These are phyloP conservation scores for Candida buenavistaensis DNA, from an alignment of 1,139 yeast species.

Conservation along the genomic window DNA sequence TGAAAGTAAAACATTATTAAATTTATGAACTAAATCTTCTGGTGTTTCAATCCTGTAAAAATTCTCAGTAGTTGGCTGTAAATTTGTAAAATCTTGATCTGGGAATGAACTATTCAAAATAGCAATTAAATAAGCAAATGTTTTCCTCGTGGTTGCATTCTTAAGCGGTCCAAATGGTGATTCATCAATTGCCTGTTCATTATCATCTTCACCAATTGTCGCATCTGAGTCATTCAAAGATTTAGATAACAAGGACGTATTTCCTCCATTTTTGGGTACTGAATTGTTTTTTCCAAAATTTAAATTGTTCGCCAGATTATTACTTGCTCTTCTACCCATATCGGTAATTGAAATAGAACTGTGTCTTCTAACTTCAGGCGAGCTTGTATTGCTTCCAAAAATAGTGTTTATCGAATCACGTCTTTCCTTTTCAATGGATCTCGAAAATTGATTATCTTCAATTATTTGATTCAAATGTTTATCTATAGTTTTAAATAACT, in stretches of 20 bases:
- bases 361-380: slow-evolving; percentile 26
- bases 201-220: slow-evolving; percentile 19
- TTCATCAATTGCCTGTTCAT: slow-evolving; percentile 33
- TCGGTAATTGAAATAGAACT: slow-evolving; percentile 19
- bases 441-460: slow-evolving; percentile 53
- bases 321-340: slow-evolving; percentile 27
- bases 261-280: slow-evolving; percentile 7
- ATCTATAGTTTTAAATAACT: slow-evolving; percentile 84
- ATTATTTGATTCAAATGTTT: slow-evolving; percentile 69
- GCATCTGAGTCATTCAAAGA: slow-evolving; percentile 24
- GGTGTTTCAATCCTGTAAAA: slow-evolving; percentile 43
- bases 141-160: slow-evolving; percentile 77
- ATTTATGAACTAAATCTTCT: slow-evolving; percentile 64
- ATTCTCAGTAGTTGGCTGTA: slow-evolving; percentile 83
- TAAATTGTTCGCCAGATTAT: slow-evolving; percentile 14
- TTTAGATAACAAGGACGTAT: slow-evolving; percentile 16
- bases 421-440: slow-evolving; percentile 42
- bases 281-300: slow-evolving; percentile 9
- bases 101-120: slow-evolving; percentile 92
- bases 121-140: slow-evolving; percentile 88
- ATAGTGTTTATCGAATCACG: slow-evolving; percentile 37
- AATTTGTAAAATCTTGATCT: slow-evolving; percentile 87
- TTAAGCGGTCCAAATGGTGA: slow-evolving; percentile 96
- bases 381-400: slow-evolving; percentile 40
- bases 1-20: slow-evolving; percentile 78